These are phyloP conservation scores for Mallotus nudiflorus DNA, from an alignment of 345 rosid species.

Conservation along the genomic window DNA sequence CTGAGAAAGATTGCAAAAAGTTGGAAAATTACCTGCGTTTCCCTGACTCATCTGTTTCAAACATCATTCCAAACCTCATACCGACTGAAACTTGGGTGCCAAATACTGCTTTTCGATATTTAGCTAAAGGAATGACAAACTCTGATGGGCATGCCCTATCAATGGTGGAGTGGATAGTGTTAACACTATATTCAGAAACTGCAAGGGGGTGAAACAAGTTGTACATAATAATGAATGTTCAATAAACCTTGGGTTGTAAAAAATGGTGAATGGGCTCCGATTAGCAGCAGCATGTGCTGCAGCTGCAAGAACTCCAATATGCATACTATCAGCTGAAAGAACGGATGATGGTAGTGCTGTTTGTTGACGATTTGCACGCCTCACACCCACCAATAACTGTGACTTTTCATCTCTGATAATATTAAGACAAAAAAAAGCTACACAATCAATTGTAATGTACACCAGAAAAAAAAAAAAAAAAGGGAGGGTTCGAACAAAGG, in stretches of 20 bases:
- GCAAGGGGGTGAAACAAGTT: too few relatives aligned
- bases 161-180: neutral
- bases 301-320: constrained; percentile 99
- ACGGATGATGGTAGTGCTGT: constrained; percentile 87
- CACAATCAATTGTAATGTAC: too few relatives aligned
- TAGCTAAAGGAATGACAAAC: constrained; percentile 83
- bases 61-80: constrained; percentile 99
- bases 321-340: constrained; percentile 97
- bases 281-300: constrained; percentile 96
- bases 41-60: constrained; percentile 94
- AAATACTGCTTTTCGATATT: constrained; percentile 75
- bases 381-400: constrained; percentile 85
- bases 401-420: constrained; percentile 89
- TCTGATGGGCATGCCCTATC: constrained; percentile 77
- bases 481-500: too few relatives aligned
- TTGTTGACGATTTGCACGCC: constrained; percentile 93
- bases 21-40: constrained; percentile 66
- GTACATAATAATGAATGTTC: neutral
- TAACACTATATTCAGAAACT: neutral
- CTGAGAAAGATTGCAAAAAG: neutral
- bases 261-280: constrained; percentile 80
- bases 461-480: too few relatives aligned
- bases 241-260: constrained; percentile 91
- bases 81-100: constrained; percentile 90
- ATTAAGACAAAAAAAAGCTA: too few relatives aligned